Evolutionary conservation across 345 rosid species (phyloP), one percentile per base, ranked within the genome.

Genomic region (Gynandropsis gynandra): DNA sequence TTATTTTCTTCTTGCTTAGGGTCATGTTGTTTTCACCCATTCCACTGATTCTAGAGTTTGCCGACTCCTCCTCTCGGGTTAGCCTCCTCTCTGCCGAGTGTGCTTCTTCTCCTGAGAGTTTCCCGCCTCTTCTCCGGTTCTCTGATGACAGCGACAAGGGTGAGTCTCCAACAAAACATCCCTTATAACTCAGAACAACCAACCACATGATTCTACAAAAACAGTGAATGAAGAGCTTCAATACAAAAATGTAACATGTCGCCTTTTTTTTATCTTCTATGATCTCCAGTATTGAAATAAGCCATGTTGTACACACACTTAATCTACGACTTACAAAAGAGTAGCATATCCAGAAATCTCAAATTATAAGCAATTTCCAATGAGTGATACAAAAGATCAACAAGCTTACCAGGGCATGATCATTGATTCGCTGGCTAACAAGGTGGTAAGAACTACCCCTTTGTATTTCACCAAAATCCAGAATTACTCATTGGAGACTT

Each of bases 251-350:
- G 10, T 35, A 57, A 82, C 95, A 93, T 80, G 66, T 92, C 97
- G 17, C 84, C 81, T 71, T 82, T 87, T n/a, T n/a, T n/a, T 18
- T 87, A 90, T 68, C 81, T 85, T 70, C 96, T 76, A 46, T 87
- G 85, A 75, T 87, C 96, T 63, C 96, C 92, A 1, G 89, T 80
- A 54, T 93, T 87, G 57, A 90, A 90, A 69, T 84, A 86, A 70
- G 98, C 95, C 98, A 87, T 90, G 61, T 78, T 82, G 57, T 90
- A 90, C 77, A 84, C 93, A 38, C 98, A 90, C 4, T 78, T 74
- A 40, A 90, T 92, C 96, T 90, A 42, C 47, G 4, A 57, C 7
- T 18, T 14, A 43, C 21, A 56, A 9, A 4, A 44, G 10, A 47
- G 21, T 11, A 57, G 11, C 1, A 38, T 21, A 14, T 0, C 16